Percentiles rank a stretch among this genome's conserved stretches.
phyloP scores from a whole-genome alignment of 2,329 filamentous ascomycete genomes.

The Passalora sequoiae region DNA sequence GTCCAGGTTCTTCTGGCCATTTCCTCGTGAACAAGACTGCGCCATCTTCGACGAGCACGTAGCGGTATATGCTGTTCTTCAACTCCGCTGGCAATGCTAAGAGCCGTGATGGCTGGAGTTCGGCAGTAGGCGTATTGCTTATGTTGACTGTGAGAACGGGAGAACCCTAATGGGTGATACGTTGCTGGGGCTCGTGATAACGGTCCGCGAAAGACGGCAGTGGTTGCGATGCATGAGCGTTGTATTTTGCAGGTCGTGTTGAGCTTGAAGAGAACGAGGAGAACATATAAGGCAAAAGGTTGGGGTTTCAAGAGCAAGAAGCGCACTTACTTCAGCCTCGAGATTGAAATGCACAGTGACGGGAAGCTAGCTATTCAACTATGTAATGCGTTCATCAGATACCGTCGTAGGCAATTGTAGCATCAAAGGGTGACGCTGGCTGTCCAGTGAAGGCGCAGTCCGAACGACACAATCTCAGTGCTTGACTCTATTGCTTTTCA shows the following conservation, averaged over 20 bases:
- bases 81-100: constrained; percentile 1
- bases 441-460: constrained; percentile 44
- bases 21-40: not conserved
- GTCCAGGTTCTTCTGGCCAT: not conserved
- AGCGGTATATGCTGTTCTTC: constrained; percentile 5
- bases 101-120: not conserved
- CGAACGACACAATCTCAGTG: constrained; percentile 62
- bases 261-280: not conserved
- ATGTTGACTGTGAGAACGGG: not conserved
- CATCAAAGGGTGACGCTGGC: constrained; percentile 31
- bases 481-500: constrained; percentile 91
- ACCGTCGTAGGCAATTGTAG: constrained; percentile 33
- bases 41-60: not conserved
- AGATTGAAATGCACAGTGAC: not conserved
- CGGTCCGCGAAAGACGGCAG: not conserved
- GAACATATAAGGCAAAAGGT: not conserved
- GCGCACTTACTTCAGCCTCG: not conserved
- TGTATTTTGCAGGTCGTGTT: not conserved
- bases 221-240: not conserved
- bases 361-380: not conserved
- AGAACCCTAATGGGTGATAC: not conserved
- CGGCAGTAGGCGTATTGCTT: not conserved
- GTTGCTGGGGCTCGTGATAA: not conserved
- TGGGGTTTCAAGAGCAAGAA: not conserved
- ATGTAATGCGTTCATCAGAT: constrained; percentile 25